Base-by-base conservation (phyloP, 176 grass and related monocot genomes). In the Themeda triandra region DNA sequence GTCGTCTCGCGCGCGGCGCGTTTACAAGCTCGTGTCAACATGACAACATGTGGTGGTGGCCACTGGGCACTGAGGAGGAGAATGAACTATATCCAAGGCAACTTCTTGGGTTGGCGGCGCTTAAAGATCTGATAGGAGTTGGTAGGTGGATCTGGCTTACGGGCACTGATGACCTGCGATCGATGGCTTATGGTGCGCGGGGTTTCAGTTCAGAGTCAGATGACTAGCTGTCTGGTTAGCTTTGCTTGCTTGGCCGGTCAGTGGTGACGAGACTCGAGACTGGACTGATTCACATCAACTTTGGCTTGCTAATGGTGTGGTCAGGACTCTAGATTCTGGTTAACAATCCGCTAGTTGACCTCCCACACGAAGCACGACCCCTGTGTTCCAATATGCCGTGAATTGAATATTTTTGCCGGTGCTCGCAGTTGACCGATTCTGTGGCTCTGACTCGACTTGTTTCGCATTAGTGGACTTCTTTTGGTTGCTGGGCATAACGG, bases 401-500 rank as follows among this genome's bases (percentile, higher is more conserved):
- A 12, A 6, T 87, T 85, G 23, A 80, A 40, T 80, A 79, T 80
- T 66, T 18, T 53, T 12, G 4, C 82, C 63, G 10, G 80, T 53
- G 40, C 59, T 70, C 81, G 65, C 2, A 53, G 29, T 69, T 81
- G 63, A 80, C 62, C 15, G n/a, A 63, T 24, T 67, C 32, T 46
- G 21, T 0, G 13, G 40, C 45, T 48, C 18, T 63, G 71, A 44
- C 48, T 71, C 71, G 13, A 58, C 13, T 68, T 44, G 7, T 53
- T 53, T 53, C 18, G 49, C 49, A 6, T 51, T 17, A 51, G 48
- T 19, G 17, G 15, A 51, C 48, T 49, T 49, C 1, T 51, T 51
- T n/a, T 31, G 29, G 9, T n/a, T 8, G 10, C 18, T 75, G 8
- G 28, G 33, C 6, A 39, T 39, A 8, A n/a, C 4, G 33, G 4